Evolutionary conservation across 257 asterid species (phyloP).

Genomic region (Parsonsia alboflavescens): DNA sequence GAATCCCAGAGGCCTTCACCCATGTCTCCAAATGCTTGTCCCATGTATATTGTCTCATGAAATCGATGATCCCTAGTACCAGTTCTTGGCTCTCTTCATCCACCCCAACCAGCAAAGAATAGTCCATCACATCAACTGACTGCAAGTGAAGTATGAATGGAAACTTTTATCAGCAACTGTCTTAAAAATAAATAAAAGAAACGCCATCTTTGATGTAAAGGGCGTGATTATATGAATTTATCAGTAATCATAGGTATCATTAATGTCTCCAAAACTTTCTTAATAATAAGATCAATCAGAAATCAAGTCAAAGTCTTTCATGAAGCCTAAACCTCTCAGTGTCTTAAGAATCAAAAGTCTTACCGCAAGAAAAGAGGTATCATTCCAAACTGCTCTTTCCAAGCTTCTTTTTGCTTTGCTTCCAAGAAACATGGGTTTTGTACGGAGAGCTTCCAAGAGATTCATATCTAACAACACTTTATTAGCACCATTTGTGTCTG

Average conservation of each 20-base stretch:
- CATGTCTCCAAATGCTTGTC: constrained; percentile 98
- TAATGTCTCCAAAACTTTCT: not conserved
- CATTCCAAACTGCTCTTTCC: constrained; percentile 97
- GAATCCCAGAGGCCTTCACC: constrained; percentile 88
- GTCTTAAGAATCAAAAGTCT: constrained; percentile 14
- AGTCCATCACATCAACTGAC: constrained; percentile 96
- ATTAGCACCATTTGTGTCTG: constrained; percentile 68
- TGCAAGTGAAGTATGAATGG: constrained; percentile 15
- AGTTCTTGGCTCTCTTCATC: constrained; percentile 86
- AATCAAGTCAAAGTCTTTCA: not conserved
- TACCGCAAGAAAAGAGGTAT: constrained; percentile 89
- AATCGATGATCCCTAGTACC: constrained; percentile 84
- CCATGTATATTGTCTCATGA: constrained; percentile 98
- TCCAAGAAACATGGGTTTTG: constrained; percentile 85
- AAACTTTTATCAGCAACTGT: not conserved
- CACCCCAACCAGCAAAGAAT: constrained; percentile 87
- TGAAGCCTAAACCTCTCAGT: not conserved
- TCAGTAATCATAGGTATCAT: no score
- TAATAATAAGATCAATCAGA: not conserved
- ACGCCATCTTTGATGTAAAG: no score
- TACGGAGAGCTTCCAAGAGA: constrained; percentile 68
- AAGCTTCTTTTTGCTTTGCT: constrained; percentile 80
- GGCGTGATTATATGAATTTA: no score
- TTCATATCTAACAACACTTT: constrained; percentile 82
- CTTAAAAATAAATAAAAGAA: no score